Percentiles rank a stretch among this genome's conserved stretches.
phyloP scores from a whole-genome alignment of 2,329 filamentous ascomycete species.

The Diplodia sapinea region DNA sequence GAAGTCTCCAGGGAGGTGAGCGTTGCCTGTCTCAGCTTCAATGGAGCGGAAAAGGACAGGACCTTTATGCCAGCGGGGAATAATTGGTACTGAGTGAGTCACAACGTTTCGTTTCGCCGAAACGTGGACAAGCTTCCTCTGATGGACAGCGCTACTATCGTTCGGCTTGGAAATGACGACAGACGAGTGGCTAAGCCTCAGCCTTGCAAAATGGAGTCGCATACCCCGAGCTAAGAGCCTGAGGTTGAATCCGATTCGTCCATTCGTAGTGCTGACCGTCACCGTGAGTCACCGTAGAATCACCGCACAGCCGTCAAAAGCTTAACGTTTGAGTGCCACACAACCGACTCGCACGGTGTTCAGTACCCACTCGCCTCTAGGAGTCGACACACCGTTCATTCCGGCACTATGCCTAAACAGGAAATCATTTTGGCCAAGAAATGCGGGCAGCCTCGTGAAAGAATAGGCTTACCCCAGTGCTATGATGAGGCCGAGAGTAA shows the following conservation, averaged over 20 bases:
- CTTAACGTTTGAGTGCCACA: too few species aligned
- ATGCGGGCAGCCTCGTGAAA: neutral
- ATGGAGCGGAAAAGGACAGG: neutral
- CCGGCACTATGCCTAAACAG: neutral
- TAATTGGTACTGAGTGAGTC: too few species aligned
- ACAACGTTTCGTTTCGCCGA: too few species aligned
- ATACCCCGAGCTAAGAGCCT: too few species aligned
- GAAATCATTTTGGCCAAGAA: neutral
- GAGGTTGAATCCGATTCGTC: too few species aligned
- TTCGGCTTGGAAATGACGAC: too few species aligned
- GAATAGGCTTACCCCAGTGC: too few species aligned
- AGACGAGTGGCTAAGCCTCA: too few species aligned
- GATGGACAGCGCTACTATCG: too few species aligned
- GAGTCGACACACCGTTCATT: neutral
- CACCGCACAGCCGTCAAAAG: neutral
- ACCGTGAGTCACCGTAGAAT: neutral
- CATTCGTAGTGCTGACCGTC: too few species aligned
- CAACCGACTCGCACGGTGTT: neutral
- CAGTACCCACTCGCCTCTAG: neutral
- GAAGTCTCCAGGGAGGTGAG: neutral
- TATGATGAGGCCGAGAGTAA: neutral
- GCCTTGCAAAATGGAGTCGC: too few species aligned
- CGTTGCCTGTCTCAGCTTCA: neutral
- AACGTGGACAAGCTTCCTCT: too few species aligned
- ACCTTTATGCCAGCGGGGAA: neutral